A percentile compares a stretch with the other conserved stretches of the same genome.
Evolutionary conservation across 345 rosid genomes (phyloP).

Genomic region (Citrus inodora): DNA sequence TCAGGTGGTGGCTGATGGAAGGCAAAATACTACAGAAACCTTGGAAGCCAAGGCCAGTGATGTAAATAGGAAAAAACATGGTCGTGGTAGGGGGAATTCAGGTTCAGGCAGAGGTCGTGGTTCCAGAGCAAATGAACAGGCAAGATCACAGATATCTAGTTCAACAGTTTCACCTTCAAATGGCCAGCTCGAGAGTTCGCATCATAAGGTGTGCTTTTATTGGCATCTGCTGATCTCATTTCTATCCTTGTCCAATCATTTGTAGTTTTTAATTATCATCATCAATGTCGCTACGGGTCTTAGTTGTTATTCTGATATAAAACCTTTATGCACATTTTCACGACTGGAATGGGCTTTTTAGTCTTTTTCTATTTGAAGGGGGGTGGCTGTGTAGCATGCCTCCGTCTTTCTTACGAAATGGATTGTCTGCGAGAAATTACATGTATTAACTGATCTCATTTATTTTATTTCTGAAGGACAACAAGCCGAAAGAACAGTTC

Average conservation of each 20-base stretch:
- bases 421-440: background rate
- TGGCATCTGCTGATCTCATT: slow-evolving; percentile 7
- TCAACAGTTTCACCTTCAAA: slow-evolving; percentile 47
- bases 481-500: slow-evolving; percentile 48
- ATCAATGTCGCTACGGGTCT: background rate
- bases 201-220: slow-evolving; percentile 49
- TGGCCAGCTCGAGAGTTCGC: slow-evolving; percentile 64
- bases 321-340: background rate
- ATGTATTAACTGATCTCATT: background rate
- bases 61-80: slow-evolving; percentile 63
- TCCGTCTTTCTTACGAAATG: background rate
- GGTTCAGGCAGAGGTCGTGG: slow-evolving; percentile 83
- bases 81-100: slow-evolving; percentile 80
- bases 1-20: slow-evolving; percentile 59
- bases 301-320: background rate
- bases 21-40: slow-evolving; percentile 52
- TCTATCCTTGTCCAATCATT: background rate
- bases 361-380: too few species aligned
- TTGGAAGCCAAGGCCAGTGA: slow-evolving; percentile 57
- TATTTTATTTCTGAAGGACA: slow-evolving; percentile 45
- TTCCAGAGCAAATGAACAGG: slow-evolving; percentile 64
- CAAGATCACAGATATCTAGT: slow-evolving; percentile 44
- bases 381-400: background rate
- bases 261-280: background rate
- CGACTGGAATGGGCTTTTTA: background rate